Evolutionary conservation across 805 yeast genomes (phyloP).

Genomic region (Wickerhamomyces canadensis): DNA sequence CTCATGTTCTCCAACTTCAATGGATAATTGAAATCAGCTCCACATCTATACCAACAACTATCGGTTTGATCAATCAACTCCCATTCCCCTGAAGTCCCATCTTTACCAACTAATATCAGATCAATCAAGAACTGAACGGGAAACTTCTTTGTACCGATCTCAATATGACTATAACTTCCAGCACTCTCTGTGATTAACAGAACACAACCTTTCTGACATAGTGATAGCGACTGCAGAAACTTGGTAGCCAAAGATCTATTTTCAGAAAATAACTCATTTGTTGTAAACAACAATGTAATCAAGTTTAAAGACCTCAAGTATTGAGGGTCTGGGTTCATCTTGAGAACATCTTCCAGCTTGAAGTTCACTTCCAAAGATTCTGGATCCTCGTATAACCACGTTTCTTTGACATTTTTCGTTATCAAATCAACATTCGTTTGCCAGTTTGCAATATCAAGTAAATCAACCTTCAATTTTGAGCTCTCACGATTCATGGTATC

Average conservation of each 20-base stretch:
- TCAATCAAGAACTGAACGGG: slow-evolving; percentile 81
- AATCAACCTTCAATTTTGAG: slow-evolving; percentile 37
- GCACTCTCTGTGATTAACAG: slow-evolving; percentile 81
- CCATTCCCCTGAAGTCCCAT: slow-evolving; percentile 52
- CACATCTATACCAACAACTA: slow-evolving; percentile 75
- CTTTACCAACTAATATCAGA: slow-evolving; percentile 56
- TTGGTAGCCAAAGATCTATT: slow-evolving; percentile 56
- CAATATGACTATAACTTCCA: slow-evolving; percentile 79
- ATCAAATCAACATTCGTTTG: slow-evolving; percentile 41
- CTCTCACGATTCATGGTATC: slow-evolving; percentile 15
- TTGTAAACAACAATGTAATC: slow-evolving; percentile 75
- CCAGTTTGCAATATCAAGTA: slow-evolving; percentile 84
- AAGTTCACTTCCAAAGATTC: slow-evolving; percentile 29
- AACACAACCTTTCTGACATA: slow-evolving; percentile 51
- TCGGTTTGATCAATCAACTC: slow-evolving; percentile 59
- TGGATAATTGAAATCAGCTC: slow-evolving; percentile 47
- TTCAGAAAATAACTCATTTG: slow-evolving; percentile 78
- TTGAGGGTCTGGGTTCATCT: slow-evolving; percentile 21
- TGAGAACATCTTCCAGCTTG: slow-evolving; percentile 31
- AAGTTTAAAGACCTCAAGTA: slow-evolving; percentile 34
- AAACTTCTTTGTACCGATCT: slow-evolving; percentile 68
- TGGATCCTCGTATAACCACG: slow-evolving; percentile 47
- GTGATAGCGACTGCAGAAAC: slow-evolving; percentile 48
- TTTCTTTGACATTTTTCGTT: slow-evolving; percentile 35
- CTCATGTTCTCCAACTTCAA: slow-evolving; percentile 84